phyloP scores from a whole-genome alignment of 192 early-diverging fungal genomes.

The Coemansia sp. region DNA sequence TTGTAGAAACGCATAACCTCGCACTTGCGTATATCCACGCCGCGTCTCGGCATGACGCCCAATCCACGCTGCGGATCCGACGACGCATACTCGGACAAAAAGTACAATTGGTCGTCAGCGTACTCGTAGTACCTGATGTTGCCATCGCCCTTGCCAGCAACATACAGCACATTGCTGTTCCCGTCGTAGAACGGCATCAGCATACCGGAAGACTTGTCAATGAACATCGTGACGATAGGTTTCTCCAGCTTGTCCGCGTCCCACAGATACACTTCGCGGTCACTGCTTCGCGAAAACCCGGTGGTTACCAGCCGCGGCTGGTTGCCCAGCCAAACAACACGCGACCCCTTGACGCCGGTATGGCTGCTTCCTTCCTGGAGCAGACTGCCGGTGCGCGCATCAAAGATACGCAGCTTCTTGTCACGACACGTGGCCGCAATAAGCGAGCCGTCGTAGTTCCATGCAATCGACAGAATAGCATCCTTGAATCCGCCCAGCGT shows the following conservation, averaged over 20 bases:
- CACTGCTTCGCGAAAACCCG: constrained; percentile 90
- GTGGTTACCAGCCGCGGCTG: constrained; percentile 82
- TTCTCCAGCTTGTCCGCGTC: constrained; percentile 66
- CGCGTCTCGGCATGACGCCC: constrained; percentile 91
- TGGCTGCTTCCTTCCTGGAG: constrained; percentile 80
- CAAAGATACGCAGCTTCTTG: constrained; percentile 94
- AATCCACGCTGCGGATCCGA: constrained; percentile 92
- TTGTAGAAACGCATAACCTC: constrained; percentile 96
- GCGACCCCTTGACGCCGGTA: constrained; percentile 95
- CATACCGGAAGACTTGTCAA: constrained; percentile 94
- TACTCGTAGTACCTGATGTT: constrained; percentile 99
- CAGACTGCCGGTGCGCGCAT: constrained; percentile 84
- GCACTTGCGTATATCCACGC: constrained; percentile 78
- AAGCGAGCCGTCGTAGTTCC: constrained; percentile 83
- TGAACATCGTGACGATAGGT: constrained; percentile 72
- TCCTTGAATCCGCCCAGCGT: constrained; percentile 87
- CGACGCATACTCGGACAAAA: constrained; percentile 87
- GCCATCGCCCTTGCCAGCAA: constrained; percentile 98
- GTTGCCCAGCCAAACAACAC: constrained; percentile 88
- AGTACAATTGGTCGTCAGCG: constrained; percentile 89
- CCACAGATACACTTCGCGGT: constrained; percentile 96
- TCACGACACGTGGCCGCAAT: constrained; percentile 94
- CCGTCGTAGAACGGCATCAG: constrained; percentile 96
- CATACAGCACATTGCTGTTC: constrained; percentile 87
- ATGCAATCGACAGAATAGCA: constrained; percentile 88